Conservation (phyloP, 1,284 basidiomycete species). For the Ceratobasidium sp. region DNA sequence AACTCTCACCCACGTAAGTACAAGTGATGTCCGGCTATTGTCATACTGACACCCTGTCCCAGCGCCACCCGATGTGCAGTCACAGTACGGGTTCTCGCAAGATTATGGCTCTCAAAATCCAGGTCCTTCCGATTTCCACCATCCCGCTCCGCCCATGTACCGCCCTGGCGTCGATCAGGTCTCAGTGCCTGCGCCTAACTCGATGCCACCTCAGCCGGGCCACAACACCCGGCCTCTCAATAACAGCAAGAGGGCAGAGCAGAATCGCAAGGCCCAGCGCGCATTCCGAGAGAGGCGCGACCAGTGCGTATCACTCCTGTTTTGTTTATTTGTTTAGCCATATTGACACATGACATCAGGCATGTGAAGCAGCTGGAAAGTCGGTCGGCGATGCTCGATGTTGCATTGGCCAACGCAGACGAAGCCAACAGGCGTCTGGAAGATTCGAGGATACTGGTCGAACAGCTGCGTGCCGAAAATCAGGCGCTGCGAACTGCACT, state of each 20-base stretch:
- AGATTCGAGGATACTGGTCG: conserved; percentile 81
- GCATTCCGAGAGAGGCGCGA: conserved; percentile 85
- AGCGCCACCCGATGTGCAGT: conserved; percentile 22
- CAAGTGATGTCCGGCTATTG: neutral
- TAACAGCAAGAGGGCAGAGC: conserved; percentile 83
- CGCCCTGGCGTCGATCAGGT: conserved; percentile 28
- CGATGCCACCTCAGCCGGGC: neutral
- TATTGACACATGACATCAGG: conserved; percentile 55
- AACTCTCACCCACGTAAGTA: conserved; percentile 37
- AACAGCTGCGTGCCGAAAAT: conserved; percentile 83
- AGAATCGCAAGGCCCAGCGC: conserved; percentile 85
- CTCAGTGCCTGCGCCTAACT: neutral
- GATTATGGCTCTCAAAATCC: conserved; percentile 11
- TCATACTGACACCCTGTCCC: conserved; percentile 1
- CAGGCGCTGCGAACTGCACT: conserved; percentile 66
- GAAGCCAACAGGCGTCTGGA: conserved; percentile 87
- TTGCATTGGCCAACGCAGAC: conserved; percentile 81
- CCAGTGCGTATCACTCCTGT: conserved; percentile 66
- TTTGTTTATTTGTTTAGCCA: conserved; percentile 31
- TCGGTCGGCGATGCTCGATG: conserved; percentile 80
- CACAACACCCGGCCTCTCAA: conserved; percentile 59
- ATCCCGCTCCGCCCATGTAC: conserved; percentile 33
- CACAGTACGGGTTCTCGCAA: conserved; percentile 22
- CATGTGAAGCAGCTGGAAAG: conserved; percentile 85
- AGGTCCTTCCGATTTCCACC: conserved; percentile 33